Percentiles rank a stretch among this genome's conserved stretches.
Evolutionary conservation across 768 basidiomycete species (phyloP).

Genomic region (Boletus patriciae): DNA sequence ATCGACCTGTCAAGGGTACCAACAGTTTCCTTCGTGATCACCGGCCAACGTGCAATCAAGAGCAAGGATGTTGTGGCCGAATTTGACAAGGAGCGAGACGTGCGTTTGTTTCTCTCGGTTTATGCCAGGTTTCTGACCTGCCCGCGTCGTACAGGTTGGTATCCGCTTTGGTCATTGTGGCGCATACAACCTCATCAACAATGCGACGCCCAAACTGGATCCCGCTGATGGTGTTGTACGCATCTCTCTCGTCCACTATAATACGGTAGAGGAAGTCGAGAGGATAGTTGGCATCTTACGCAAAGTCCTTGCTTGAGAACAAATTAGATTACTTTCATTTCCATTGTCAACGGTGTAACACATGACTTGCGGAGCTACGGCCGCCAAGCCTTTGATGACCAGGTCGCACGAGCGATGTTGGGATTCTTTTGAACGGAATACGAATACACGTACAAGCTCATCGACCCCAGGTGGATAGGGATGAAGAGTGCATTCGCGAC

Average conservation of each 20-base stretch:
- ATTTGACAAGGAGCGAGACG: conserved; percentile 64
- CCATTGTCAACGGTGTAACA: no score
- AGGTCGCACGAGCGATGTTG: no score
- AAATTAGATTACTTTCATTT: neutral
- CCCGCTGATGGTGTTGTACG: conserved; percentile 67
- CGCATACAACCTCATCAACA: conserved; percentile 60
- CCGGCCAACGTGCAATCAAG: conserved; percentile 52
- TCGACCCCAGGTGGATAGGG: conserved; percentile 82
- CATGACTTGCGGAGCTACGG: no score
- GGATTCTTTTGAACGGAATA: conserved; percentile 4
- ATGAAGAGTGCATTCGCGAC: conserved; percentile 95
- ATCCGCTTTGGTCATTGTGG: conserved; percentile 81
- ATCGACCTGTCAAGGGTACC: conserved; percentile 51
- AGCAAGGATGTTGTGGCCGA: conserved; percentile 63
- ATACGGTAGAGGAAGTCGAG: conserved; percentile 69
- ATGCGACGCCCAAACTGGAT: conserved; percentile 56
- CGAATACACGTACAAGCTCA: conserved; percentile 75
- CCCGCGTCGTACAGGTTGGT: conserved; percentile 51
- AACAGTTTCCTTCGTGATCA: conserved; percentile 71
- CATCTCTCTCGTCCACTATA: conserved; percentile 78
- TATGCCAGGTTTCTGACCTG: neutral
- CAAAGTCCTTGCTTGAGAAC: conserved; percentile 41
- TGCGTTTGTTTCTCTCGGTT: conserved; percentile 36
- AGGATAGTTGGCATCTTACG: conserved; percentile 56
- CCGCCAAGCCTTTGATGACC: no score